Evolutionary conservation across 345 rosid genomes (phyloP).

Genomic region (Sonneratia alba): DNA sequence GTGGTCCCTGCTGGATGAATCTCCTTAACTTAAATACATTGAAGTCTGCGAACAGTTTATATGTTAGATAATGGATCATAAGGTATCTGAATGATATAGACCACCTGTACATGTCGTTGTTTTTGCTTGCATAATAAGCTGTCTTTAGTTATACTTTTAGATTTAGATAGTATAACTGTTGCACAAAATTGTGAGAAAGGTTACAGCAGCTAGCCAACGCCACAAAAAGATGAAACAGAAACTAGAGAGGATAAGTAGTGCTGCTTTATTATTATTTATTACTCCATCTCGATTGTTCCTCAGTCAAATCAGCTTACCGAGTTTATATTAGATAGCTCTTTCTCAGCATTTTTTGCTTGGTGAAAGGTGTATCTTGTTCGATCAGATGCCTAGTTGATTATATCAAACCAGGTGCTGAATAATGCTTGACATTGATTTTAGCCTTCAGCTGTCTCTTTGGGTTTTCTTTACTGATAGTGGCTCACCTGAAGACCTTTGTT

Average conservation of each 20-base stretch:
- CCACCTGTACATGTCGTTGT: not conserved
- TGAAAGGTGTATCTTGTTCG: not conserved
- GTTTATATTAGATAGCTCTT: not conserved
- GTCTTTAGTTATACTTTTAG: not conserved
- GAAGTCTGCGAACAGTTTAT: no score
- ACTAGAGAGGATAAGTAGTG: not conserved
- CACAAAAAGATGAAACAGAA: not conserved
- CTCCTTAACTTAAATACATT: not conserved
- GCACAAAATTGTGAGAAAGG: not conserved
- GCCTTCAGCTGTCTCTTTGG: not conserved
- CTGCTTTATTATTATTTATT: not conserved
- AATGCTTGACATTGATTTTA: not conserved
- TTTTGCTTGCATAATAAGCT: not conserved
- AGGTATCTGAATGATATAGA: no score
- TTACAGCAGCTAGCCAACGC: not conserved
- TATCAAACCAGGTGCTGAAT: not conserved
- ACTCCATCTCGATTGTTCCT: not conserved
- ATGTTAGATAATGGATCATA: no score
- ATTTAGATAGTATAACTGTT: not conserved
- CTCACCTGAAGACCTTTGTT: constrained; percentile 9
- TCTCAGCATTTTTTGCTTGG: not conserved
- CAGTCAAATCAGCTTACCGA: not conserved
- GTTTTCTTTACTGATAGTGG: not conserved
- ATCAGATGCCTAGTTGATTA: not conserved
- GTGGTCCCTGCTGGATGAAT: not conserved